Base-by-base conservation (phyloP, 2,329 filamentous ascomycete species). In the Aspergillus sp. region DNA sequence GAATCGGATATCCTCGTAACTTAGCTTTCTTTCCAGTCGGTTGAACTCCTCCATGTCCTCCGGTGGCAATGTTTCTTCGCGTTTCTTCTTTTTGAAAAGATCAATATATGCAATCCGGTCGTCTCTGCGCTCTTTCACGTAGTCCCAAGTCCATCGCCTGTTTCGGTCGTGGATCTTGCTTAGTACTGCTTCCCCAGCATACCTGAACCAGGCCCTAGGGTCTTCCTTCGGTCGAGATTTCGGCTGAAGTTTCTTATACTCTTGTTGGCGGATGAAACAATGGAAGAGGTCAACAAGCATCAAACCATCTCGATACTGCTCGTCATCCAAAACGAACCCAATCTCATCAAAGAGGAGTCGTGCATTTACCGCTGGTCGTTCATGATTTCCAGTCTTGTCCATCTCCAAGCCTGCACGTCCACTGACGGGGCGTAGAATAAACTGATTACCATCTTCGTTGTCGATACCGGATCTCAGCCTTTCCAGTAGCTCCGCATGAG, bases 201-300 rank as follows among this genome's bases (percentile, higher is more conserved):
- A 99, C 57, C 84, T 85, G 55, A 99, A 80, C 95, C 95, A 99
- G 0, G 93, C 95, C 39, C 86, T 85, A 13, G 95, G 93, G 66
- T 98, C 91, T 73, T 98, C 91, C 70, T 92, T 96, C 0, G 91
- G 90, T 0, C 84, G 83, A 57, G 82, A 87, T 70, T 96, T 95
- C 4, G 95, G 95, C 67, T 96, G 91, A 58, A 92, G 82, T 67
- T 89, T 93, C 72, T 96, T 96, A 79, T 98, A 97, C 73, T 99
- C 93, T 73, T 98, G 95, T 65, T 99, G 95, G 33, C 93, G 88
- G 66, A 97, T 90, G 74, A 98, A 99, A 76, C 96, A 98, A 74
- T 99, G 95, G 79, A 99, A 99, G 3, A 98, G 81, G 71, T 99
- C 95, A 2, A 98, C 90, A 80, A 99, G 90, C 95, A 99, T 99